Evolutionary conservation across 2,329 filamentous ascomycete genomes (phyloP).

Genomic region (Aspergillus sp.): DNA sequence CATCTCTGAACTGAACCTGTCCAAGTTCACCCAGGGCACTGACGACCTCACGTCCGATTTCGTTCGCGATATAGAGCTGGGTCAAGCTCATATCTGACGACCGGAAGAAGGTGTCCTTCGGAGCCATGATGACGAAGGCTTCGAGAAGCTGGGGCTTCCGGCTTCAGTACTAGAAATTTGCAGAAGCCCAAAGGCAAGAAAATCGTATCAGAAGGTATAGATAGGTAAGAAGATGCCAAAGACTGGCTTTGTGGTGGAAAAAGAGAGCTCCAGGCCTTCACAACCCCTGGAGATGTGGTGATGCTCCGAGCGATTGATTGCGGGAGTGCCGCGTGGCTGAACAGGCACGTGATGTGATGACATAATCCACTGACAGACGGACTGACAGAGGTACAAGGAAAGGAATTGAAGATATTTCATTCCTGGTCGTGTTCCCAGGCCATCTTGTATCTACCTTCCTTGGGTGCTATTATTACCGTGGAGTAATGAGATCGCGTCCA

Average conservation of each 20-base stretch:
- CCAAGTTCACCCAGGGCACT: constrained; percentile 95
- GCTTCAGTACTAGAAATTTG: constrained; percentile 15
- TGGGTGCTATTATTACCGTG: no score
- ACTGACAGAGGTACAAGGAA: no score
- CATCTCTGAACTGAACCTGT: constrained; percentile 95
- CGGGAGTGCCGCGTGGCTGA: constrained; percentile 1
- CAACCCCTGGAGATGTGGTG: neutral
- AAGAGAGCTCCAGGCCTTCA: neutral
- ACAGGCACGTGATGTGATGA: neutral
- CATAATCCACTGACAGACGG: neutral
- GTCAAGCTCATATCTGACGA: constrained; percentile 99
- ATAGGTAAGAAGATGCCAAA: neutral
- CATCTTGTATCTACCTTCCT: no score
- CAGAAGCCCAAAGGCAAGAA: constrained; percentile 1
- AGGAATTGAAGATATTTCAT: no score
- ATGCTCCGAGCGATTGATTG: neutral
- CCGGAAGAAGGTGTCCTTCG: constrained; percentile 94
- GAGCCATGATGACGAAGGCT: constrained; percentile 53
- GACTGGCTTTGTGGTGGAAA: neutral
- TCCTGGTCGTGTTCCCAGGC: no score
- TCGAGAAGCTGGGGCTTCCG: constrained; percentile 21
- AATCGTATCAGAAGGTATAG: neutral
- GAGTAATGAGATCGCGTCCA: no score
- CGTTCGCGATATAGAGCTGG: constrained; percentile 98
- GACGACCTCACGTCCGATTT: constrained; percentile 96